Conservation (phyloP, 176 grass and related monocot genomes). For the Dendrocalamus sinicus region DNA sequence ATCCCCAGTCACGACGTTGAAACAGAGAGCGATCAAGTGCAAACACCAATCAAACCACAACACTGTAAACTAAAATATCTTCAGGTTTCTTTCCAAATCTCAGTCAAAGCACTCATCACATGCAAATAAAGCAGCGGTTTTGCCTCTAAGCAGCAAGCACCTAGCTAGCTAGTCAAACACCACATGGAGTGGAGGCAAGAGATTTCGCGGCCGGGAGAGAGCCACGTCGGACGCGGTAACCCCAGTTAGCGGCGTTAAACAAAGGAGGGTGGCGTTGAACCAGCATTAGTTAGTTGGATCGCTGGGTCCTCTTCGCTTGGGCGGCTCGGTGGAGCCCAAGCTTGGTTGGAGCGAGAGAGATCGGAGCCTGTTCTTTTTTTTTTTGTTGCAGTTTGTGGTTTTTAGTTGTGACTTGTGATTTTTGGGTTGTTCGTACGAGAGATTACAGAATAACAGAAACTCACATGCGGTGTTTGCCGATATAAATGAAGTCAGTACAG, state of each 20-base stretch:
- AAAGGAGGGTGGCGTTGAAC: neutral
- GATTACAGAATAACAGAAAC: too few relatives aligned
- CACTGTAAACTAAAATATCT: slow-evolving; percentile 35
- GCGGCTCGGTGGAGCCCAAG: slow-evolving; percentile 3
- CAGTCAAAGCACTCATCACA: neutral
- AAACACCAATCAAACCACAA: neutral
- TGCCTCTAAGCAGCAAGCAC: neutral
- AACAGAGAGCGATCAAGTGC: neutral
- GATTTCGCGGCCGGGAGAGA: neutral
- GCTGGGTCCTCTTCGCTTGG: slow-evolving; percentile 38
- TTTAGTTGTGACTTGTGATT: too few relatives aligned
- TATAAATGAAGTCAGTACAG: too few relatives aligned
- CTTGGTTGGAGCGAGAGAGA: neutral
- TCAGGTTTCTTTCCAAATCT: neutral
- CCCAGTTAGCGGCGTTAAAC: neutral
- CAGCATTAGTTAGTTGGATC: neutral
- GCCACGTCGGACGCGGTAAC: slow-evolving; percentile 23
- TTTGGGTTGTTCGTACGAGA: too few relatives aligned
- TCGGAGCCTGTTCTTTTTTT: too few relatives aligned
- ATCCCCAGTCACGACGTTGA: neutral
- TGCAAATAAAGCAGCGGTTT: neutral
- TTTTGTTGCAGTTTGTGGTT: too few relatives aligned
- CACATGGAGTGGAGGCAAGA: neutral
- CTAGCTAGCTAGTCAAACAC: neutral
- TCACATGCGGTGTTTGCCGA: too few relatives aligned